A percentile compares a stretch with the other conserved stretches of the same genome.
Evolutionary conservation across 2,329 filamentous ascomycete species (phyloP).

Genomic region (Aspergillus ustus): DNA sequence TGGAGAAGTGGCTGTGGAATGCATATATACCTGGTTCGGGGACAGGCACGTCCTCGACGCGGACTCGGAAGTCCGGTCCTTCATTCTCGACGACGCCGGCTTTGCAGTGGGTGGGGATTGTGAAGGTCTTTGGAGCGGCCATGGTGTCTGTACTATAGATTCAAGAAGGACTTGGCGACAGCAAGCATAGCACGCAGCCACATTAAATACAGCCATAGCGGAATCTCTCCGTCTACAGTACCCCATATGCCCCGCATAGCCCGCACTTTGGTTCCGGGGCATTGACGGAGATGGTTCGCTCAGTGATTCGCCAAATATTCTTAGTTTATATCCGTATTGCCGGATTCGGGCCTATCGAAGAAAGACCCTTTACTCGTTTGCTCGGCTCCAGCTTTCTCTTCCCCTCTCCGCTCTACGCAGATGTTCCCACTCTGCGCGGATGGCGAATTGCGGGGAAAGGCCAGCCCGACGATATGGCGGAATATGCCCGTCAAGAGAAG

Average conservation of each 20-base stretch:
- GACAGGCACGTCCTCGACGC: slow-evolving; percentile 54
- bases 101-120: slow-evolving; percentile 55
- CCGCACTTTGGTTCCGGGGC: no score
- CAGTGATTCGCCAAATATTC: neutral
- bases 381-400: no score
- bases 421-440: no score
- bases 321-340: neutral
- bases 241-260: neutral
- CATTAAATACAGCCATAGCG: neutral
- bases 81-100: slow-evolving; percentile 57
- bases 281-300: neutral
- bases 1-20: no score
- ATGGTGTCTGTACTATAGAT: neutral
- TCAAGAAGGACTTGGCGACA: neutral
- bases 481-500: no score
- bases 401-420: no score
- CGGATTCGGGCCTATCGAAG: neutral
- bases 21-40: slow-evolving; percentile 56
- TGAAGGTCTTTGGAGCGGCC: slow-evolving; percentile 6
- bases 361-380: neutral
- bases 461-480: no score
- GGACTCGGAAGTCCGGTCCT: slow-evolving; percentile 54
- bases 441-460: no score
- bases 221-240: neutral
- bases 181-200: neutral